A percentile compares a stretch with the other conserved stretches of the same genome.
Conservation (phyloP, 1,284 basidiomycete species). For the Meira nashicola region DNA sequence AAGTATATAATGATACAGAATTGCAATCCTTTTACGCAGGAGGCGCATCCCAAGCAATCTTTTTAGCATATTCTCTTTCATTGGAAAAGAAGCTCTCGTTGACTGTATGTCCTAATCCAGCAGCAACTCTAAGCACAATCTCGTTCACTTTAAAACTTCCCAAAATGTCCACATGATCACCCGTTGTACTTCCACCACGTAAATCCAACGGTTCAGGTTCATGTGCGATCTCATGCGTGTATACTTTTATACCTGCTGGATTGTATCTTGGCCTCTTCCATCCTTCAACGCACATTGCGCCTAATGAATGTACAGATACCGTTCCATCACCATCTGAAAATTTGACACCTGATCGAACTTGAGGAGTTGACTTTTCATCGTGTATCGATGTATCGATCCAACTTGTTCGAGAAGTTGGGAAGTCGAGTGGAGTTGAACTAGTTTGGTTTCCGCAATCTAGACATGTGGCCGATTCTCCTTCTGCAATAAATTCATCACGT, state of each 20-base stretch:
- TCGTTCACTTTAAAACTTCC: constrained; percentile 82
- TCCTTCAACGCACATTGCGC: constrained; percentile 85
- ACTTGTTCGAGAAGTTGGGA: constrained; percentile 33
- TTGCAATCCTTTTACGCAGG: too few relatives aligned
- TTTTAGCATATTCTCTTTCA: neutral
- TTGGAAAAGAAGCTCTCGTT: constrained; percentile 60
- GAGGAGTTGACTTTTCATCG: constrained; percentile 30
- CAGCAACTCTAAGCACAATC: constrained; percentile 80
- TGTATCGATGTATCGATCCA: constrained; percentile 36
- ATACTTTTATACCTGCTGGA: constrained; percentile 70
- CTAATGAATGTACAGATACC: constrained; percentile 79
- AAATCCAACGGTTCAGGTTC: constrained; percentile 69
- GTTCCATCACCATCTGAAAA: constrained; percentile 76
- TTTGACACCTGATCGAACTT: constrained; percentile 40
- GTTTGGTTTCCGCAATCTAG: constrained; percentile 30
- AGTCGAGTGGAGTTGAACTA: constrained; percentile 27
- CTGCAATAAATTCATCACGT: constrained; percentile 18
- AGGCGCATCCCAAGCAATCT: too few relatives aligned
- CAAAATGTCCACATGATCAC: constrained; percentile 79
- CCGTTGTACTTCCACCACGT: constrained; percentile 65
- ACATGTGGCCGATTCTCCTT: constrained; percentile 18
- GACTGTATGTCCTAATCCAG: constrained; percentile 57
- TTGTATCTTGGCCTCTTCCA: constrained; percentile 91
- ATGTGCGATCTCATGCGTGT: constrained; percentile 87
- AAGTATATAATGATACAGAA: too few relatives aligned